These are phyloP conservation scores for Boletellus ananas DNA, from an alignment of 768 basidiomycete genomes.

Conservation along the genomic window DNA sequence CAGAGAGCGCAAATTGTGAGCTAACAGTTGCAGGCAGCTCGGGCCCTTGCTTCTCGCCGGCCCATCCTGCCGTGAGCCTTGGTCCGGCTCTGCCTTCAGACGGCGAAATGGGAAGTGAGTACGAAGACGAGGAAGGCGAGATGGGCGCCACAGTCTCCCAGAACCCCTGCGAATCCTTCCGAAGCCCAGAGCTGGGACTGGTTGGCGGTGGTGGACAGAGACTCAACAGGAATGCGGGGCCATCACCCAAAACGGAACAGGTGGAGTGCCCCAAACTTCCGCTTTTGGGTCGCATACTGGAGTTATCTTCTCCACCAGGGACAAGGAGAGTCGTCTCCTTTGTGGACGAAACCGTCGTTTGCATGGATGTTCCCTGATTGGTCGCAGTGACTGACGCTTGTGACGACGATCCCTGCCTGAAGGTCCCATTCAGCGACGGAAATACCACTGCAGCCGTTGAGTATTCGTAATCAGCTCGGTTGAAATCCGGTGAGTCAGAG, in stretches of 20 bases:
- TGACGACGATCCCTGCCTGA: slow-evolving; percentile 11
- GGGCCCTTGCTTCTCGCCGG: slow-evolving; percentile 1
- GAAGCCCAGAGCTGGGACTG: slow-evolving; percentile 10
- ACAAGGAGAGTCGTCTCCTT: neutral
- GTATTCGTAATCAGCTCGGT: slow-evolving; percentile 6
- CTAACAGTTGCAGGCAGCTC: neutral
- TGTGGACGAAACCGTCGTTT: slow-evolving; percentile 5
- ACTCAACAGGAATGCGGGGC: slow-evolving; percentile 3
- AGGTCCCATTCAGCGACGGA: slow-evolving; percentile 24
- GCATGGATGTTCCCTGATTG: slow-evolving; percentile 4
- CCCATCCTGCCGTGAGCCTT: neutral
- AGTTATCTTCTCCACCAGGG: neutral
- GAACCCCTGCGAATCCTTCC: slow-evolving; percentile 27
- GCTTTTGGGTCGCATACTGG: neutral
- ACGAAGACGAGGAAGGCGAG: slow-evolving; percentile 19
- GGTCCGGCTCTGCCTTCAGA: slow-evolving; percentile 5
- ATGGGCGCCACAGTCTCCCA: slow-evolving; percentile 20
- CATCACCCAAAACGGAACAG: slow-evolving; percentile 1
- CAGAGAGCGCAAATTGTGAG: neutral
- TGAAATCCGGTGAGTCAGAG: neutral
- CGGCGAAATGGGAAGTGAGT: slow-evolving; percentile 14
- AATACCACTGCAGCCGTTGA: slow-evolving; percentile 16
- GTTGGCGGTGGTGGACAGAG: slow-evolving; percentile 9
- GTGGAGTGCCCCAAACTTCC: neutral
- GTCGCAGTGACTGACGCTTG: neutral